These are phyloP conservation scores for Pseudocercospora macadamiae DNA, from an alignment of 2,329 filamentous ascomycete species.

Conservation along the genomic window DNA sequence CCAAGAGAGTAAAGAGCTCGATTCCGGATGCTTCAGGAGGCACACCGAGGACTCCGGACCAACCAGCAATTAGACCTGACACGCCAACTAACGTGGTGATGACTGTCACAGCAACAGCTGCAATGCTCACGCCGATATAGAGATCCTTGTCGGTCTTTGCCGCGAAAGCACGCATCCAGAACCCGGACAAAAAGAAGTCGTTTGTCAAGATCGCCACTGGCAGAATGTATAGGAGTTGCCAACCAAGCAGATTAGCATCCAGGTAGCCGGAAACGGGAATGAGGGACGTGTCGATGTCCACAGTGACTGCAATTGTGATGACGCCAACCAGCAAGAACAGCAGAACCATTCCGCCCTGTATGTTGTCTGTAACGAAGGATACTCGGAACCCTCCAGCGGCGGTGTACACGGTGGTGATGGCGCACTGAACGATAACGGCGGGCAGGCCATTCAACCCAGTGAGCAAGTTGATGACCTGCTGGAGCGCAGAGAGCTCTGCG, in stretches of 20 bases:
- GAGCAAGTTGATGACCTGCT: conserved; percentile 74
- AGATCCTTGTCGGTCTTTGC: conserved; percentile 78
- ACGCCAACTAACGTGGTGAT: conserved; percentile 74
- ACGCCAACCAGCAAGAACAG: conserved; percentile 74
- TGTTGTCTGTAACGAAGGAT: conserved; percentile 80
- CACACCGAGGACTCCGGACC: conserved; percentile 72
- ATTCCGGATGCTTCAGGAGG: conserved; percentile 65
- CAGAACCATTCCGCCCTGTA: conserved; percentile 78
- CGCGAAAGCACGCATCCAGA: conserved; percentile 83
- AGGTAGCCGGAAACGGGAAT: conserved; percentile 71
- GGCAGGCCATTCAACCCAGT: conserved; percentile 76
- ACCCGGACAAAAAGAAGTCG: conserved; percentile 82
- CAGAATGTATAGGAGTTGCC: conserved; percentile 84
- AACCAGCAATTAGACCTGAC: conserved; percentile 74
- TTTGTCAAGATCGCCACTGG: conserved; percentile 80
- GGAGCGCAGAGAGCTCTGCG: conserved; percentile 77
- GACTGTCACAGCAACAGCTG: conserved; percentile 65
- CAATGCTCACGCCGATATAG: conserved; percentile 72
- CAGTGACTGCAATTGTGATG: conserved; percentile 76
- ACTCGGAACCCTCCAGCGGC: conserved; percentile 78
- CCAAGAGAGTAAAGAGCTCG: conserved; percentile 75
- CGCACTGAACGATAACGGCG: conserved; percentile 75
- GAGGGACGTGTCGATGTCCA: conserved; percentile 69
- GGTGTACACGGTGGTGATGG: conserved; percentile 80
- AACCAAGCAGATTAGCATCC: conserved; percentile 72